Evolutionary conservation across 1,284 basidiomycete genomes (phyloP).

Genomic region (Amylostereum chailletii): DNA sequence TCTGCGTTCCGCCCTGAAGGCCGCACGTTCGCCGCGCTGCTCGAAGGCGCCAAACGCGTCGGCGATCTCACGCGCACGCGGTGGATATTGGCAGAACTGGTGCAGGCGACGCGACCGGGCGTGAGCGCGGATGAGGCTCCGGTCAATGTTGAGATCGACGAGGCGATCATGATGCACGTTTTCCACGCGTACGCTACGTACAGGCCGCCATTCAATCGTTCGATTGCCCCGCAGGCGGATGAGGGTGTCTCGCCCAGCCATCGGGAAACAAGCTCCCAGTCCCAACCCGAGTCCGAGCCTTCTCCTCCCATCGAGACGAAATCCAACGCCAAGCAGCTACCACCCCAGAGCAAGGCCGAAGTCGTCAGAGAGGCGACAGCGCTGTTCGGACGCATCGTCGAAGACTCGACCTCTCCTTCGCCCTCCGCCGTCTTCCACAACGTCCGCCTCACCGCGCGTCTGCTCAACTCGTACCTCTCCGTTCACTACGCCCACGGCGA

Average conservation of each 20-base stretch:
- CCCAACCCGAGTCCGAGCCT: conserved; percentile 6
- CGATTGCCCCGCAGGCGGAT: conserved; percentile 17
- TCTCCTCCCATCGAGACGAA: conserved; percentile 7
- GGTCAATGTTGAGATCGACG: conserved; percentile 41
- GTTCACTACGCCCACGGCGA: conserved; percentile 63
- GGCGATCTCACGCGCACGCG: conserved; percentile 79
- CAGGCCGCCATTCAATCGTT: conserved; percentile 56
- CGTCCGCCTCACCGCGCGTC: conserved; percentile 51
- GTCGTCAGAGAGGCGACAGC: conserved; percentile 64
- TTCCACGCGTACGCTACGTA: conserved; percentile 88
- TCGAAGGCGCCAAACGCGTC: conserved; percentile 83
- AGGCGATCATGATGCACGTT: conserved; percentile 73
- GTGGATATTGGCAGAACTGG: conserved; percentile 90
- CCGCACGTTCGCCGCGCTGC: conserved; percentile 72
- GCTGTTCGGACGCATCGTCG: conserved; percentile 64
- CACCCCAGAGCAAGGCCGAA: conserved; percentile 70
- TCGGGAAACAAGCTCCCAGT: background rate
- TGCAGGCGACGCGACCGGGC: conserved; percentile 26
- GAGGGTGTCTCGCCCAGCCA: background rate
- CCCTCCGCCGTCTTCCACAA: conserved; percentile 34
- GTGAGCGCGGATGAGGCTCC: conserved; percentile 14
- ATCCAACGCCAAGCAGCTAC: conserved; percentile 41
- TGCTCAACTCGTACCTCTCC: conserved; percentile 80
- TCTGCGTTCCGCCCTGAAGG: conserved; percentile 56
- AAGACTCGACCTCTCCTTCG: conserved; percentile 28